Evolutionary conservation across 768 basidiomycete species (phyloP).

Genomic region (Russula abietina): DNA sequence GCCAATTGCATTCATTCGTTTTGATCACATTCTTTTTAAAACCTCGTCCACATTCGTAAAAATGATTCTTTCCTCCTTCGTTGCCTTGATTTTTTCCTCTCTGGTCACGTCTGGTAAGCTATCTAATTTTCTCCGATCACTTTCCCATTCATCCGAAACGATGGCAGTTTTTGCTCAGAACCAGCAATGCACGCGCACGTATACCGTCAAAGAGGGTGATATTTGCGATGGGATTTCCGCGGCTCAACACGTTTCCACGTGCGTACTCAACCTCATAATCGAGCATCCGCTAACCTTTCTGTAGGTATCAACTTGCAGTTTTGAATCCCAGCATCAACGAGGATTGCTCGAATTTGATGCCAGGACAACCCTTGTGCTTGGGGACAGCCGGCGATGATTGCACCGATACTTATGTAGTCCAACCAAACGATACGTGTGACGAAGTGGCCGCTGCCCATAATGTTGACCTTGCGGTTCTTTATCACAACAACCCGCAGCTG

Average conservation of each 20-base stretch:
- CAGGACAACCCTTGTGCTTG: conserved; percentile 53
- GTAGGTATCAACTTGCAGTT: conserved; percentile 68
- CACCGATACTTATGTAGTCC: conserved; percentile 50
- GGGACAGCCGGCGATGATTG: conserved; percentile 59
- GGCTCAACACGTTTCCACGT: conserved; percentile 57
- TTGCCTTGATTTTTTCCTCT: neutral
- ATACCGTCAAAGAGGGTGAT: conserved; percentile 52
- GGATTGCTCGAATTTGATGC: conserved; percentile 52
- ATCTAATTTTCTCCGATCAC: too few species aligned
- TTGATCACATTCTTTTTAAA: conserved; percentile 8
- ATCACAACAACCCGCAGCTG: conserved; percentile 72
- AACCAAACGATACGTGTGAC: conserved; percentile 52
- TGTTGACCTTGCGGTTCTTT: conserved; percentile 50
- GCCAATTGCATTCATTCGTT: conserved; percentile 9
- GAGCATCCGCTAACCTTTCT: neutral
- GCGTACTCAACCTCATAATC: conserved; percentile 25
- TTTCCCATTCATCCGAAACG: neutral
- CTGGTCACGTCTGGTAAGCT: conserved; percentile 3
- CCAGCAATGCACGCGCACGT: conserved; percentile 49
- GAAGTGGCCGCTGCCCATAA: conserved; percentile 35
- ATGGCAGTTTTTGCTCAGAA: conserved; percentile 16
- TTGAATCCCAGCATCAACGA: conserved; percentile 46
- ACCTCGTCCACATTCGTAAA: neutral
- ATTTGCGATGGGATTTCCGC: conserved; percentile 66
- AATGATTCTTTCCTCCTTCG: conserved; percentile 4